These are phyloP conservation scores for Trichoderma reesei DNA, from an alignment of 495 filamentous ascomycete species.

Conservation along the genomic window DNA sequence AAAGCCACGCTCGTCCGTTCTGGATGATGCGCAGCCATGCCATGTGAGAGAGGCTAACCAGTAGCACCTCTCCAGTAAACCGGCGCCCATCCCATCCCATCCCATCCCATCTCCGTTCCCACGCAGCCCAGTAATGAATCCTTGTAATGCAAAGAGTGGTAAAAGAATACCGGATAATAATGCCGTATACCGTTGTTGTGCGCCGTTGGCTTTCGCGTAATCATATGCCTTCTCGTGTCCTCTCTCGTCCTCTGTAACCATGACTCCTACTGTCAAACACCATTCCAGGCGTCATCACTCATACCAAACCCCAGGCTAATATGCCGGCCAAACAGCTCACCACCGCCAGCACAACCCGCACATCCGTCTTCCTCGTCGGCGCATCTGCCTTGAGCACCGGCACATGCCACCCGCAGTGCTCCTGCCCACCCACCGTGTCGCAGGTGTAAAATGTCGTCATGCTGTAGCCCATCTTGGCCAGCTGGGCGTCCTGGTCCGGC, in stretches of 20 bases:
- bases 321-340: background rate
- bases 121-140: too few species aligned
- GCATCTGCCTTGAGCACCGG: conserved; percentile 27
- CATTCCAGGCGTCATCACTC: background rate
- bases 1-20: too few species aligned
- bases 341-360: background rate
- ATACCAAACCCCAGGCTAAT: conserved; percentile 3
- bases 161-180: too few species aligned
- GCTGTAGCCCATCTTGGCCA: conserved; percentile 15
- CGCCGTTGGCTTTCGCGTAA: too few species aligned
- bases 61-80: too few species aligned
- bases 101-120: too few species aligned
- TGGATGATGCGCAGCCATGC: too few species aligned
- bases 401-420: conserved; percentile 36
- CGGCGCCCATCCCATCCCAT: too few species aligned
- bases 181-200: too few species aligned
- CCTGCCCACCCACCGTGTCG: conserved; percentile 21
- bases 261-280: background rate
- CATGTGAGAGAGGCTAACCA: too few species aligned
- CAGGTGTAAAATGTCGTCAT: conserved; percentile 37
- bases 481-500: conserved; percentile 11
- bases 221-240: background rate
- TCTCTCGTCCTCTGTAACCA: background rate
- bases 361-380: background rate
- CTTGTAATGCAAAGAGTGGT: too few species aligned